These are phyloP conservation scores for Yarrowia sp. DNA, from an alignment of 805 yeast species.

Conservation along the genomic window DNA sequence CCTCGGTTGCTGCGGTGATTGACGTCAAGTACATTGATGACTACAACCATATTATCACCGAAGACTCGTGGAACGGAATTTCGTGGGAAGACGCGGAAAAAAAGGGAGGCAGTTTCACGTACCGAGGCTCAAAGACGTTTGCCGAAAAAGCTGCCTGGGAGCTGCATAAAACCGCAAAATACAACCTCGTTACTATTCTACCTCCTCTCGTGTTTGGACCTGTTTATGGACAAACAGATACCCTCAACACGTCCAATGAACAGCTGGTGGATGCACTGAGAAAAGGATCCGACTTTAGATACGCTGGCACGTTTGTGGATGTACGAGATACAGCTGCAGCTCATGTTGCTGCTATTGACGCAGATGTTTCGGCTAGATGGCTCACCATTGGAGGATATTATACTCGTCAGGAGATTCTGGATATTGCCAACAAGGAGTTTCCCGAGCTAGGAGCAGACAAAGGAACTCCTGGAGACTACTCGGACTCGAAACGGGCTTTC, in stretches of 20 bases:
- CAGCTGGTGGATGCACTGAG: slow-evolving; percentile 13
- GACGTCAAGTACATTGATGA: slow-evolving; percentile 28
- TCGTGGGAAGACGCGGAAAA: slow-evolving; percentile 34
- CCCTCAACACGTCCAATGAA: slow-evolving; percentile 39
- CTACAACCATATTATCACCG: slow-evolving; percentile 34
- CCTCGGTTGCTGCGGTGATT: slow-evolving; percentile 50
- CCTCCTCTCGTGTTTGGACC: slow-evolving; percentile 40
- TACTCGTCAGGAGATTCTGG: slow-evolving; percentile 28
- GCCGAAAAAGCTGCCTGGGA: slow-evolving; percentile 62
- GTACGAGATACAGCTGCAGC: slow-evolving; percentile 62
- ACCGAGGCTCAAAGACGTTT: slow-evolving; percentile 46
- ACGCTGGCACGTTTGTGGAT: slow-evolving; percentile 41
- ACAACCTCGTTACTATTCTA: slow-evolving; percentile 32
- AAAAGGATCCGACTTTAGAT: background rate
- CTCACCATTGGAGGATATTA: slow-evolving; percentile 32
- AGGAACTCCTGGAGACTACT: slow-evolving; percentile 5
- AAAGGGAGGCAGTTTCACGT: slow-evolving; percentile 24
- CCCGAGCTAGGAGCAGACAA: background rate
- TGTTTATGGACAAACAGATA: slow-evolving; percentile 33
- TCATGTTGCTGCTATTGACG: slow-evolving; percentile 49
- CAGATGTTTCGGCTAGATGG: slow-evolving; percentile 32
- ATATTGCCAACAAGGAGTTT: slow-evolving; percentile 27
- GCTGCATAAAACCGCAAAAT: slow-evolving; percentile 39
- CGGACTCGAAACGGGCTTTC: background rate
- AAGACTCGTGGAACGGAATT: slow-evolving; percentile 41